Base-by-base conservation (phyloP, 176 grass and related monocot species). In the Oryza meyeriana region DNA sequence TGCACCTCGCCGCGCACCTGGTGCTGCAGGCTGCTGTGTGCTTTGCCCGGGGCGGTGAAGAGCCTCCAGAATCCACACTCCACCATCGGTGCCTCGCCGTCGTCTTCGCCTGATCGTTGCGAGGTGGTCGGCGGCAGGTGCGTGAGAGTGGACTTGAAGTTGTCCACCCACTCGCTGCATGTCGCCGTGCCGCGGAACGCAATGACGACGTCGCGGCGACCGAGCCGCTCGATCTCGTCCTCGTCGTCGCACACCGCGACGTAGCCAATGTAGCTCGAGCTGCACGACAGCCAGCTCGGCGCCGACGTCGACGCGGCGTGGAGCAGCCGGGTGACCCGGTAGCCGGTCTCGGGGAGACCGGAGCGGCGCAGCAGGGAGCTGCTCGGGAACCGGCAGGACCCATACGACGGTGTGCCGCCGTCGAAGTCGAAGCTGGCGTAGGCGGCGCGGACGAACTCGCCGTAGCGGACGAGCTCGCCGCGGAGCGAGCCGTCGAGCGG, bases 51-150 rank as follows among this genome's bases (percentile, higher is more conserved):
- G 14, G 82, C 26, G 30, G 85, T 88, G 89, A 91, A 88, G 2
- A 91, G 85, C 41, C 78, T 88, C 89, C 81, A 88, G 61, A 88
- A 91, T 3, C 89, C 89, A 6, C 81, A 36, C 85, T 88, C 66
- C 45, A 88, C 89, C 85, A 85, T 85, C 10, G 89, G 22, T 42
- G 48, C 67, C 2, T 55, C 44, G 44, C 44, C 39, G 10, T 9
- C 57, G 61, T 40, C 41, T 10, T 61, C 61, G 0, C 5, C 11
- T 0, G 50, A 32, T 18, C 33, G n/a, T 8, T 30, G 29, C 3
- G 17, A 24, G 3, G 20, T 22, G 18, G 35, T 12, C 34, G 74
- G 71, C 24, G 74, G 77, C 2, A 88, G 42, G 32, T 50, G 61
- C 8, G 86, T 88, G 27, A 91, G 85, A 1, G 36, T 78, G 35